phyloP scores from a whole-genome alignment of 139 green algal species.

The Raphidocelis subcapitata region DNA sequence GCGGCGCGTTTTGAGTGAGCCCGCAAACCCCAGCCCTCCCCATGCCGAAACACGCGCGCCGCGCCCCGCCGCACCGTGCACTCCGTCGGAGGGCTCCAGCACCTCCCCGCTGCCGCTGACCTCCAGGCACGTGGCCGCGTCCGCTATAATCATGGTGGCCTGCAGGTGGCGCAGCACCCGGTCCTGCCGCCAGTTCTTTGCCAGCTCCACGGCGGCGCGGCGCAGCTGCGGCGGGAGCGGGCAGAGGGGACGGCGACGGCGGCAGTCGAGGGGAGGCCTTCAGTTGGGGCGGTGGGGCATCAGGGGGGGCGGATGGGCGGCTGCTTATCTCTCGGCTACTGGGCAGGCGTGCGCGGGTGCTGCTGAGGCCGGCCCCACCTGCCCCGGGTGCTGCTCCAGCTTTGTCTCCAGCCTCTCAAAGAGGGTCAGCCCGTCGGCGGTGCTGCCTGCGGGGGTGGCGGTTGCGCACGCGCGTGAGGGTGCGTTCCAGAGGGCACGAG shows the following conservation, averaged over 20 bases:
- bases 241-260: no score
- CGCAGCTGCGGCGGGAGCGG: conserved; percentile 1
- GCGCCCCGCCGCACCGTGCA: conserved; percentile 69
- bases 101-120: conserved; percentile 93
- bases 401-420: conserved; percentile 20
- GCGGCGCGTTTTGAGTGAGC: no score
- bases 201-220: conserved; percentile 75
- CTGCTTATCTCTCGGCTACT: no score
- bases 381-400: conserved; percentile 4
- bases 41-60: no score
- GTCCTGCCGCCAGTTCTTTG: conserved; percentile 93
- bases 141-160: conserved; percentile 83
- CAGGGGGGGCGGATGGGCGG: no score
- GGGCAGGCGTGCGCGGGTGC: no score
- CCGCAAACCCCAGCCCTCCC: no score
- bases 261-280: no score
- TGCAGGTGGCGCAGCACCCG: conserved; percentile 87
- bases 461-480: neutral
- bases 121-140: conserved; percentile 66
- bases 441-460: conserved; percentile 1
- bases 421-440: conserved; percentile 25
- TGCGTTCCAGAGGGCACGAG: no score
- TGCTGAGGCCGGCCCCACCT: neutral
- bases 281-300: no score
- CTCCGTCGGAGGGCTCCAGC: conserved; percentile 85